Evolutionary conservation across 2,329 filamentous ascomycete genomes (phyloP).

Genomic region (Tolypocladium pustulatum): DNA sequence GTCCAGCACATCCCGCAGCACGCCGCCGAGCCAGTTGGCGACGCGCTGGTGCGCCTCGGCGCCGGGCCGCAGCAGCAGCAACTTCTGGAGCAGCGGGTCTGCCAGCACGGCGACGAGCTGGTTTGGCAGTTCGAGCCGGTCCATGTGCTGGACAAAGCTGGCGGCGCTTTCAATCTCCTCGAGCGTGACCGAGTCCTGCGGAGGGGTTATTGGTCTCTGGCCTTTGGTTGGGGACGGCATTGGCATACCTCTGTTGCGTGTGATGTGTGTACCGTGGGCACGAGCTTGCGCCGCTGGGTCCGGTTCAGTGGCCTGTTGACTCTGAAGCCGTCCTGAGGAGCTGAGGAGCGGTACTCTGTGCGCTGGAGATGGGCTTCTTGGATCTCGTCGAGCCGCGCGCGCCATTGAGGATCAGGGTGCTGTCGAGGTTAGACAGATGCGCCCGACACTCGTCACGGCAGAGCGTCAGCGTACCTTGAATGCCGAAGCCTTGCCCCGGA

Average conservation of each 20-base stretch:
- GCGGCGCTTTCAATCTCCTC: constrained; percentile 69
- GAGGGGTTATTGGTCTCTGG: neutral
- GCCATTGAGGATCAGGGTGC: constrained; percentile 71
- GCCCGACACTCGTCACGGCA: neutral
- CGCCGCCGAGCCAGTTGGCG: constrained; percentile 47
- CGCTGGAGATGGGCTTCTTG: constrained; percentile 47
- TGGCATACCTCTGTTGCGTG: constrained; percentile 53
- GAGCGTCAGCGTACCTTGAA: constrained; percentile 40
- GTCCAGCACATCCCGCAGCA: constrained; percentile 43
- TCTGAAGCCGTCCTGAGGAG: constrained; percentile 44
- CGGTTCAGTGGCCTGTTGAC: constrained; percentile 39
- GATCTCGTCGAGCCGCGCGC: constrained; percentile 54
- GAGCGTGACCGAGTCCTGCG: constrained; percentile 52
- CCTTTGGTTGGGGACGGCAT: neutral
- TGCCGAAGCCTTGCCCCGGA: constrained; percentile 47
- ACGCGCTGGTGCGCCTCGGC: constrained; percentile 40
- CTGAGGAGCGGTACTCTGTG: constrained; percentile 24
- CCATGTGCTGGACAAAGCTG: constrained; percentile 60
- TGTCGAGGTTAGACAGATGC: constrained; percentile 18
- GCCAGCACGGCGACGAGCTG: constrained; percentile 69
- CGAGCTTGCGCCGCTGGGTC: constrained; percentile 23
- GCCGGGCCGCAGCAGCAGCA: constrained; percentile 54
- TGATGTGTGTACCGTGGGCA: constrained; percentile 65
- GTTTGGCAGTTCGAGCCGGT: constrained; percentile 71
- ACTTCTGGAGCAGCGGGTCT: constrained; percentile 69